Evolutionary conservation across 192 early-diverging fungal species (phyloP).

Genomic region (Coemansia sp.): DNA sequence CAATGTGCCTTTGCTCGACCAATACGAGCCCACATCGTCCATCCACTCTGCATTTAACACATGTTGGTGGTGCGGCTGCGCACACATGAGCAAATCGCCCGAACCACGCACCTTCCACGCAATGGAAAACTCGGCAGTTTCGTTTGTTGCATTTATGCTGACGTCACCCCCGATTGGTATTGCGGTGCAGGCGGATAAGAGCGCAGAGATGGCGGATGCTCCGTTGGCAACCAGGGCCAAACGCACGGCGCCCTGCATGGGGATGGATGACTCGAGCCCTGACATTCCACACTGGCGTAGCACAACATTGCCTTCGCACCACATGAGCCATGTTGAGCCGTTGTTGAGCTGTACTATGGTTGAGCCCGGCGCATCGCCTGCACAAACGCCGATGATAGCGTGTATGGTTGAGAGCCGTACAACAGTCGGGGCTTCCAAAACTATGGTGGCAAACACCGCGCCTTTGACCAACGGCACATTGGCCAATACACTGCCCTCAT

Average conservation of each 20-base stretch:
- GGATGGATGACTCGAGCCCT: slow-evolving; percentile 6
- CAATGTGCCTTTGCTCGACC: slow-evolving; percentile 51
- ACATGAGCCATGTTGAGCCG: slow-evolving; percentile 41
- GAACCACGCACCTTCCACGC: slow-evolving; percentile 16
- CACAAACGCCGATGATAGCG: slow-evolving; percentile 27
- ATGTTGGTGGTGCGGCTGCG: slow-evolving; percentile 51
- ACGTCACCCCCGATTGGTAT: slow-evolving; percentile 40
- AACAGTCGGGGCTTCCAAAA: slow-evolving; percentile 14
- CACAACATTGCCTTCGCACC: slow-evolving; percentile 12
- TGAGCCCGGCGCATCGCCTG: slow-evolving; percentile 5
- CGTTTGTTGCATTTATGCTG: slow-evolving; percentile 5
- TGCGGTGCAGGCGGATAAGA: slow-evolving; percentile 21
- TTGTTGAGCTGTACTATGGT: slow-evolving; percentile 44
- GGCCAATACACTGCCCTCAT: background rate
- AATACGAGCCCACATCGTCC: slow-evolving; percentile 23
- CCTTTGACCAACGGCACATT: slow-evolving; percentile 48
- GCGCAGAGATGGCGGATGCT: slow-evolving; percentile 9
- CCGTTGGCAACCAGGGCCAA: slow-evolving; percentile 30
- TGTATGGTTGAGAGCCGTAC: slow-evolving; percentile 35
- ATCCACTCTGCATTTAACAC: slow-evolving; percentile 8
- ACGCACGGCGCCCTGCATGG: slow-evolving; percentile 35
- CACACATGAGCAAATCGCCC: slow-evolving; percentile 24
- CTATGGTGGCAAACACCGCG: slow-evolving; percentile 37
- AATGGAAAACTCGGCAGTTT: slow-evolving; percentile 19
- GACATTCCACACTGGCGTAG: slow-evolving; percentile 22